These are phyloP conservation scores for Trichosporon asahii DNA, from an alignment of 1,284 basidiomycete genomes.

Conservation along the genomic window DNA sequence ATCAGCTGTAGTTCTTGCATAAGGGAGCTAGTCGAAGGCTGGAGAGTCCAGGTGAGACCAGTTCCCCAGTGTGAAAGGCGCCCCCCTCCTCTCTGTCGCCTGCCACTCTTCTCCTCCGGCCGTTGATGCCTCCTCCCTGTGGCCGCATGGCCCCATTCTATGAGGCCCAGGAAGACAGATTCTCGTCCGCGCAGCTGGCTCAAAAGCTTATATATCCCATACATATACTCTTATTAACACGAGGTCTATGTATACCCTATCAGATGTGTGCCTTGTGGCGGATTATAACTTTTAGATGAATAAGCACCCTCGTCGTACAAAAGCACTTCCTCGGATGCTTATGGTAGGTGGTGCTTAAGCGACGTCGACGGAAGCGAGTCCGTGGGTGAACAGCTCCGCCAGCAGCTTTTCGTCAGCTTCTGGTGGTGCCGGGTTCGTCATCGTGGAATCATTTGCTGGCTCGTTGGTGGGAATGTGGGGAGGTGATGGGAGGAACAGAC, in stretches of 20 bases:
- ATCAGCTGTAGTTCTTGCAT: too few relatives aligned
- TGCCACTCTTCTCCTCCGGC: too few relatives aligned
- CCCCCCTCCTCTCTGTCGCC: too few relatives aligned
- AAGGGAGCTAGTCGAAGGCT: too few relatives aligned
- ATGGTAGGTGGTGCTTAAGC: slow-evolving; percentile 24
- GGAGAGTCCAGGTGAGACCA: too few relatives aligned
- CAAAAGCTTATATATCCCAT: not conserved
- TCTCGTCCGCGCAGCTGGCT: too few relatives aligned
- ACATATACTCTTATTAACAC: not conserved
- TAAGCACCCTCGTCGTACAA: too few relatives aligned
- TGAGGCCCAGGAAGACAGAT: too few relatives aligned
- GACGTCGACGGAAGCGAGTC: slow-evolving; percentile 31
- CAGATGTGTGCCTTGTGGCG: not conserved
- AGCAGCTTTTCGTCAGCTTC: slow-evolving; percentile 30
- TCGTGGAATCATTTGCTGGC: not conserved
- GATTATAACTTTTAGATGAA: slow-evolving; percentile 26
- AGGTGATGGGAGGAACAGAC: not conserved
- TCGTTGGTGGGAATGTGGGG: not conserved
- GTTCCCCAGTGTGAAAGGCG: too few relatives aligned
- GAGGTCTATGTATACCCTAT: not conserved
- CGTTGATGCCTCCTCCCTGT: too few relatives aligned
- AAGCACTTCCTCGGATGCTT: slow-evolving; percentile 5
- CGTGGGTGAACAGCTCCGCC: slow-evolving; percentile 39
- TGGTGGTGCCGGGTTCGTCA: not conserved
- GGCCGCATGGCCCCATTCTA: too few relatives aligned